These are phyloP conservation scores for Candida pseudofarinosa DNA, from an alignment of 805 yeast genomes.

Conservation along the genomic window DNA sequence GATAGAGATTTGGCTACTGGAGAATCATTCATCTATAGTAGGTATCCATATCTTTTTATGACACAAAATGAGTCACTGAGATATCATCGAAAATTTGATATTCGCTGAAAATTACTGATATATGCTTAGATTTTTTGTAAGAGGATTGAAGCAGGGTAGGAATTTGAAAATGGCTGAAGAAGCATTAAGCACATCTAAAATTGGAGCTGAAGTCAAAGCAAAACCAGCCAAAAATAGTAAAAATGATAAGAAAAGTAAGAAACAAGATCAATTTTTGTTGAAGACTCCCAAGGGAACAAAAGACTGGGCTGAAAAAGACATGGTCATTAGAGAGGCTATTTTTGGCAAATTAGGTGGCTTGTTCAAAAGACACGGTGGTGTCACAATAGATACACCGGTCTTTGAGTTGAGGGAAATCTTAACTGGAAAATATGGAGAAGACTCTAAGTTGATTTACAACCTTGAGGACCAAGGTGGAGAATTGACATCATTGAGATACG, in stretches of 20 bases:
- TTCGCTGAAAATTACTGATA: constrained; percentile 2
- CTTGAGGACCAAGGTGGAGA: constrained; percentile 99
- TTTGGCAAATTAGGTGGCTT: constrained; percentile 67
- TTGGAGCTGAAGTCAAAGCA: constrained; percentile 3
- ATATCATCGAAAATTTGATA: not conserved
- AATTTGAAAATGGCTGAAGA: constrained; percentile 13
- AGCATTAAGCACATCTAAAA: constrained; percentile 7
- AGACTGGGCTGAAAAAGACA: constrained; percentile 98
- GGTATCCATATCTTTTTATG: no score
- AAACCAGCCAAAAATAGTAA: constrained; percentile 2
- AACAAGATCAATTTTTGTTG: constrained; percentile 58
- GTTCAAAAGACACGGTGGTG: constrained; percentile 96
- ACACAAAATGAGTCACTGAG: not conserved
- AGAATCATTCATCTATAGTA: no score
- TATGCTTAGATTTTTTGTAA: constrained; percentile 13
- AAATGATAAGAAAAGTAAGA: constrained; percentile 33
- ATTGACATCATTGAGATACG: constrained; percentile 90
- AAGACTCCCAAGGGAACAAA: constrained; percentile 97
- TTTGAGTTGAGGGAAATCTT: constrained; percentile 93
- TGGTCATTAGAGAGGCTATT: constrained; percentile 89
- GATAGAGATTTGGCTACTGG: no score
- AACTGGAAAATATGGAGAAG: constrained; percentile 98
- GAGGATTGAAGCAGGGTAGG: constrained; percentile 3
- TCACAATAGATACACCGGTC: constrained; percentile 97
- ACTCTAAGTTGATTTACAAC: constrained; percentile 92